A percentile compares a stretch with the other conserved stretches of the same genome.
These are phyloP conservation scores for Saccharomycopsis fermentans DNA, from an alignment of 805 yeast genomes.

Conservation along the genomic window DNA sequence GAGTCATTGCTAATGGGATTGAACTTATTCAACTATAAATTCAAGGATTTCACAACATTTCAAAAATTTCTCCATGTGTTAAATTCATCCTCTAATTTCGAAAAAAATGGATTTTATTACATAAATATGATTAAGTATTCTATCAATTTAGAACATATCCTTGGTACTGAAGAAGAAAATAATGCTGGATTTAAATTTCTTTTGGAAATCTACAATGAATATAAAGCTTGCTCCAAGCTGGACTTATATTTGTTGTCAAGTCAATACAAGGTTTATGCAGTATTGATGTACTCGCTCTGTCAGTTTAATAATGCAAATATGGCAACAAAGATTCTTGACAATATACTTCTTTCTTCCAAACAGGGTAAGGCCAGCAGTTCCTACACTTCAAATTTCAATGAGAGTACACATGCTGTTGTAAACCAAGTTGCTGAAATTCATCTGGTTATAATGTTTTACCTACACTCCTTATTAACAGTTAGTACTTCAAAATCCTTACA, in stretches of 20 bases:
- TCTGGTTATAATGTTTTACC: slow-evolving; percentile 9
- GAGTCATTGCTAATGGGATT: slow-evolving; percentile 14
- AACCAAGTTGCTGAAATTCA: slow-evolving; percentile 9
- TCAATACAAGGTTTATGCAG: slow-evolving; percentile 15
- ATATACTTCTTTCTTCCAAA: slow-evolving; percentile 6
- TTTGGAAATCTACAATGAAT: slow-evolving; percentile 10
- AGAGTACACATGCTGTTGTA: background rate
- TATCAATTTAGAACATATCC: background rate
- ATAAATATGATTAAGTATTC: slow-evolving; percentile 13
- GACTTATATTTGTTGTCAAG: slow-evolving; percentile 3
- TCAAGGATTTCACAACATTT: slow-evolving; percentile 6
- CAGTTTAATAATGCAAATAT: slow-evolving; percentile 6
- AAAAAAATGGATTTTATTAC: slow-evolving; percentile 13
- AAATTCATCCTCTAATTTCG: background rate
- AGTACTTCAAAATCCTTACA: slow-evolving; percentile 5
- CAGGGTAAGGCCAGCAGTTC: background rate
- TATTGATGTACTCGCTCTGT: slow-evolving; percentile 13
- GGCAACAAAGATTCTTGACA: slow-evolving; percentile 17
- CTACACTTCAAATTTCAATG: background rate
- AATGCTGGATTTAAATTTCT: slow-evolving; percentile 4
- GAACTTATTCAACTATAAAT: slow-evolving; percentile 11
- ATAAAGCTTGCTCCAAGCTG: background rate
- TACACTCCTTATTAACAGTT: slow-evolving; percentile 8
- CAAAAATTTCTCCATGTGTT: slow-evolving; percentile 9
- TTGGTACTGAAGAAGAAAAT: background rate